phyloP scores from a whole-genome alignment of 768 basidiomycete genomes.

The Phylloporus scabripes region DNA sequence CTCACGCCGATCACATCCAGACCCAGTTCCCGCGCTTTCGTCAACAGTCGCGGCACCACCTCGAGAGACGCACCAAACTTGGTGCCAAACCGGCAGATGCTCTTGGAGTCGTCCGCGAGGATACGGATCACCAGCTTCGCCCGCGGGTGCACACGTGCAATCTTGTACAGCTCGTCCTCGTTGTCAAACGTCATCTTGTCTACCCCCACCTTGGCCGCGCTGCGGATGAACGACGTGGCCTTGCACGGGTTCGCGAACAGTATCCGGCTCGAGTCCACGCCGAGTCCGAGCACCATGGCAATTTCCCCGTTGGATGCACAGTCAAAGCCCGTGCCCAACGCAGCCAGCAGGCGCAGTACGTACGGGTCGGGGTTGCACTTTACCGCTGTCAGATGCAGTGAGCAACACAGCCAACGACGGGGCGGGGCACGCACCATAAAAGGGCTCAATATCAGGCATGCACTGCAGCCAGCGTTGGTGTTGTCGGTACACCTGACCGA shows the following conservation, averaged over 20 bases:
- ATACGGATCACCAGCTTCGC: slow-evolving; percentile 92
- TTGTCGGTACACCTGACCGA: slow-evolving; percentile 80
- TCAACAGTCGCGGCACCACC: slow-evolving; percentile 72
- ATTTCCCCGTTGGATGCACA: slow-evolving; percentile 97
- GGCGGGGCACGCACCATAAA: slow-evolving; percentile 65
- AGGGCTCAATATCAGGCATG: slow-evolving; percentile 85
- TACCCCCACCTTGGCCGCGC: slow-evolving; percentile 73
- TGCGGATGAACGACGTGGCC: slow-evolving; percentile 86
- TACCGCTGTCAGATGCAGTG: slow-evolving; percentile 53
- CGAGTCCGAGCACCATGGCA: slow-evolving; percentile 64
- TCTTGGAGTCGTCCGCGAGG: slow-evolving; percentile 96
- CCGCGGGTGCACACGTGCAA: slow-evolving; percentile 69
- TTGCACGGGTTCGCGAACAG: slow-evolving; percentile 99
- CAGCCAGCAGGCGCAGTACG: slow-evolving; percentile 83
- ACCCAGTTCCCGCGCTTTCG: slow-evolving; percentile 68
- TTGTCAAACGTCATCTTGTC: slow-evolving; percentile 99
- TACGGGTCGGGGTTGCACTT: slow-evolving; percentile 99
- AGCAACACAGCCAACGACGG: slow-evolving; percentile 22
- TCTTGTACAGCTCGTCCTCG: slow-evolving; percentile 91
- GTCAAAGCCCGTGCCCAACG: slow-evolving; percentile 91
- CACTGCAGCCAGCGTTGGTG: slow-evolving; percentile 74
- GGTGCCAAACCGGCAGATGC: slow-evolving; percentile 85
- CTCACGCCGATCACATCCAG: slow-evolving; percentile 91
- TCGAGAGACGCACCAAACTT: slow-evolving; percentile 93
- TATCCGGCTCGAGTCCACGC: slow-evolving; percentile 74